Conservation (phyloP, 2,329 filamentous ascomycete genomes). For the Mariannaea sp. region DNA sequence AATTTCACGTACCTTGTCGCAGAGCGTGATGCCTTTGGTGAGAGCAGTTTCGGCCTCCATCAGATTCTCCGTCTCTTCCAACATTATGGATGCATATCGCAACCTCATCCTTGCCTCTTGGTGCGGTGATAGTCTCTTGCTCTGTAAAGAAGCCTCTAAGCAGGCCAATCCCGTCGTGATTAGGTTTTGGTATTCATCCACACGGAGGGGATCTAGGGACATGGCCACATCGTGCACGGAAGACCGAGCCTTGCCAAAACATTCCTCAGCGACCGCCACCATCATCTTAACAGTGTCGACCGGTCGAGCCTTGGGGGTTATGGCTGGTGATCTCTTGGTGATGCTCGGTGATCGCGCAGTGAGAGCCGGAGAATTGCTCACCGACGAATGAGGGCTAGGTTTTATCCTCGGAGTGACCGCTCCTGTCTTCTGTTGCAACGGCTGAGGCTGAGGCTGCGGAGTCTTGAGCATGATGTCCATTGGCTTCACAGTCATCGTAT, state of each 20-base stretch:
- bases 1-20: constrained; percentile 60
- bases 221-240: constrained; percentile 54
- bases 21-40: constrained; percentile 71
- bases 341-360: constrained; percentile 48
- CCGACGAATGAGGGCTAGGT: constrained; percentile 46
- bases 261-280: constrained; percentile 76
- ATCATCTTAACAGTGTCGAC: constrained; percentile 63
- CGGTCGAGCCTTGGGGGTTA: constrained; percentile 47
- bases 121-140: constrained; percentile 63
- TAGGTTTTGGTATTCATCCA: constrained; percentile 72
- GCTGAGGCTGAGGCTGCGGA: constrained; percentile 22
- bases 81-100: constrained; percentile 71
- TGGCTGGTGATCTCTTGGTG: constrained; percentile 49
- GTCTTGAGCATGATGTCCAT: constrained; percentile 35
- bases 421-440: constrained; percentile 30
- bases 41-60: constrained; percentile 74
- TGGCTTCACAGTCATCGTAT: constrained; percentile 34
- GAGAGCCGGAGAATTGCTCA: constrained; percentile 49
- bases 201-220: constrained; percentile 45
- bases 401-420: constrained; percentile 38
- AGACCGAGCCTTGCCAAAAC: constrained; percentile 68
- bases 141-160: constrained; percentile 70
- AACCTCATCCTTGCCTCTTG: constrained; percentile 72
- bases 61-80: constrained; percentile 77
- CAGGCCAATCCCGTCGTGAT: constrained; percentile 75